Conservation (phyloP, 306 rosid genomes). For the Vigna reflexopilosa region DNA sequence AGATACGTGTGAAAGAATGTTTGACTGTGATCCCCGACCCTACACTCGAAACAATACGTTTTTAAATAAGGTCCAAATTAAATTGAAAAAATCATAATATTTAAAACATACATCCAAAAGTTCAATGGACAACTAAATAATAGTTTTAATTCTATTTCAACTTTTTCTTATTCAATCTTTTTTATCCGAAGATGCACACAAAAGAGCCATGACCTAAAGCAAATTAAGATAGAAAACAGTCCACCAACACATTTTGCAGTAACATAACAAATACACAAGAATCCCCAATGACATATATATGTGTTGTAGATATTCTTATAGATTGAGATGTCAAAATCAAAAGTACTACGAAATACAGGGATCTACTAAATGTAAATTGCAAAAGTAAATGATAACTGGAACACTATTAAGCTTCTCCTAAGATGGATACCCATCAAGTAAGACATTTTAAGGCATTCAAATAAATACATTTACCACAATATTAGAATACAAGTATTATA, state of each 20-base stretch:
- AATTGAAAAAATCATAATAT: no score
- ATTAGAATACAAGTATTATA: background rate
- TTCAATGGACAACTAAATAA: no score
- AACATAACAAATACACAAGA: constrained; percentile 9
- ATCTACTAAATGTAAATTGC: background rate
- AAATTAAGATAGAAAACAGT: no score
- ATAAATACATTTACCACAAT: background rate
- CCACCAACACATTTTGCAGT: constrained; percentile 63
- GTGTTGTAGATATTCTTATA: constrained; percentile 19
- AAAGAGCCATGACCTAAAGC: no score
- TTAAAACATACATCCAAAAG: no score
- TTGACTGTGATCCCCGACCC: no score
- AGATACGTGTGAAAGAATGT: no score
- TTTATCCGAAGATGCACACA: no score
- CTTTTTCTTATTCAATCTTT: no score
- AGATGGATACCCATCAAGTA: background rate
- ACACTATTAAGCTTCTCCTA: constrained; percentile 5
- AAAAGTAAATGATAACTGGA: constrained; percentile 6
- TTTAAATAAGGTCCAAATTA: no score
- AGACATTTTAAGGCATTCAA: background rate
- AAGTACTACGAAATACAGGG: background rate
- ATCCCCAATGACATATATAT: constrained; percentile 8
- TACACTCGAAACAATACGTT: no score
- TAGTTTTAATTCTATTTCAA: no score
- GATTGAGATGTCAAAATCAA: constrained; percentile 20